Evolutionary conservation across 116 monocot species (phyloP).

Genomic region (Posidonia oceanica): DNA sequence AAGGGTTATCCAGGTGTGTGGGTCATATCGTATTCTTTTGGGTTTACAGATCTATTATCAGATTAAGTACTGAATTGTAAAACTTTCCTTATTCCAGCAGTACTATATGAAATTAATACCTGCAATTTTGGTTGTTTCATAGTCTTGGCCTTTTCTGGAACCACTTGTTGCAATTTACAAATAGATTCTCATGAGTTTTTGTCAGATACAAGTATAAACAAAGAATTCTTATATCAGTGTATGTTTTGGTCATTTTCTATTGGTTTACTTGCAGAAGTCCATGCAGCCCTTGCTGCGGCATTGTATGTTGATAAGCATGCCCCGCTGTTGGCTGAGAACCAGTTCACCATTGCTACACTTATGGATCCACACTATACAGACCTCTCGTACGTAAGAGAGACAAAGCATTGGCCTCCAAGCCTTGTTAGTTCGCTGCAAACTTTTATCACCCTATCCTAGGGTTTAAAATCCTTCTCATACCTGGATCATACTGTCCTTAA

Average conservation of each 20-base stretch:
- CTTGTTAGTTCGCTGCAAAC: conserved; percentile 52
- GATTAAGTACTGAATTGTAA: no score
- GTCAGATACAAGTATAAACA: no score
- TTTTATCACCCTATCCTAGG: conserved; percentile 59
- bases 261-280: conserved; percentile 40
- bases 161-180: no score
- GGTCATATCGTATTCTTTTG: background rate
- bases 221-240: no score
- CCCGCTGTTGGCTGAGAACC: conserved; percentile 66
- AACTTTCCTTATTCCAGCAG: no score
- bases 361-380: conserved; percentile 78
- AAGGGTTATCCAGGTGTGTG: conserved; percentile 69
- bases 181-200: no score
- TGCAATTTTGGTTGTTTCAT: no score
- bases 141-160: no score
- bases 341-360: conserved; percentile 78
- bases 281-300: conserved; percentile 79
- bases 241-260: background rate
- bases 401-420: conserved; percentile 82
- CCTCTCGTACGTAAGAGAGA: conserved; percentile 64
- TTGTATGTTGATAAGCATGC: conserved; percentile 74
- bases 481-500: no score
- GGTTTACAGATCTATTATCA: background rate
- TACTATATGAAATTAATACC: no score
- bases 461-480: no score